Conservation (phyloP, 345 rosid genomes). For the Psidium friedrichsthalianum region DNA sequence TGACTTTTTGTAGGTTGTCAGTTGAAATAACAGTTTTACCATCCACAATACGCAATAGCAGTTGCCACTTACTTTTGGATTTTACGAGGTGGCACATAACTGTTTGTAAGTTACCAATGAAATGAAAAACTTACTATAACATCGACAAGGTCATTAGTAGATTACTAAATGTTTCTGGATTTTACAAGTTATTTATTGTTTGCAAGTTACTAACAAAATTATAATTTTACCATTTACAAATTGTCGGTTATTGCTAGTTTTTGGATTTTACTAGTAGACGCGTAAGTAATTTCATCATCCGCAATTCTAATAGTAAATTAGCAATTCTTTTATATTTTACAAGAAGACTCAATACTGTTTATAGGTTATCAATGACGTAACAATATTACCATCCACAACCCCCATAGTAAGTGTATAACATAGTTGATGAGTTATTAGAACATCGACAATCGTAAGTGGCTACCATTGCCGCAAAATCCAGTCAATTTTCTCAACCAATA, state of each 20-base stretch:
- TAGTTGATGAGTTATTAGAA: too few relatives aligned
- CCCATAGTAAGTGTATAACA: not conserved
- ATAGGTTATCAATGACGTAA: not conserved
- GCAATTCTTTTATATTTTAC: not conserved
- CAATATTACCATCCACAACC: not conserved
- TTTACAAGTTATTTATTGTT: not conserved
- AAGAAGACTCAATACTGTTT: not conserved
- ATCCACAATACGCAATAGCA: not conserved
- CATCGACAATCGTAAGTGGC: not conserved
- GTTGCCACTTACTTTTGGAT: not conserved
- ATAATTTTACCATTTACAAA: not conserved
- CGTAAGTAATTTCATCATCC: not conserved
- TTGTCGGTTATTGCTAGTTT: rapidly evolving
- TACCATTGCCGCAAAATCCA: not conserved
- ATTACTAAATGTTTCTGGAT: not conserved
- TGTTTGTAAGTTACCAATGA: not conserved
- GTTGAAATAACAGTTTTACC: not conserved
- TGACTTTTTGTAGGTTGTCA: not conserved
- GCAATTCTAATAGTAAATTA: not conserved
- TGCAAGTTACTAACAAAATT: not conserved
- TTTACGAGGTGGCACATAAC: too few relatives aligned
- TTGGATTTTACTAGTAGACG: not conserved
- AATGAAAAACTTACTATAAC: not conserved
- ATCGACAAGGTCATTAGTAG: not conserved
- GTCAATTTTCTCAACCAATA: not conserved